Percentiles rank a stretch among this genome's conserved stretches.
phyloP scores from a whole-genome alignment of 768 basidiomycete species.

The Myochromella boudieri region DNA sequence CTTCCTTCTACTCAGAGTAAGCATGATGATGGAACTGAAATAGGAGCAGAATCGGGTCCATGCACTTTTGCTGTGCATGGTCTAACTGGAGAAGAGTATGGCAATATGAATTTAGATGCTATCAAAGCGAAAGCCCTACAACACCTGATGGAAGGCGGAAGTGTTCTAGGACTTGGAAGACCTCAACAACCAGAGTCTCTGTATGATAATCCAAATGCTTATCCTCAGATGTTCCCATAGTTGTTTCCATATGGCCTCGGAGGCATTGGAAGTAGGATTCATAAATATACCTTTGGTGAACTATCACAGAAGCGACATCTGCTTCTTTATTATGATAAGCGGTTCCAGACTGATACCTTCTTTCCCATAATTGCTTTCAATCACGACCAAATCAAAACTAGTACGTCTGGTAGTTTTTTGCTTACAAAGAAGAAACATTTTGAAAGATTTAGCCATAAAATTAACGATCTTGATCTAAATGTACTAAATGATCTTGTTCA shows the following conservation, averaged over 20 bases:
- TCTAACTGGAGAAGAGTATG: constrained; percentile 9
- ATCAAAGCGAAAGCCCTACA: constrained; percentile 23
- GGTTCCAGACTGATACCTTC: constrained; percentile 35
- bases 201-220: constrained; percentile 31
- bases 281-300: constrained; percentile 16
- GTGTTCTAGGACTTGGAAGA: constrained; percentile 24
- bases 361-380: constrained; percentile 40
- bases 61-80: constrained; percentile 4
- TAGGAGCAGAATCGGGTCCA: neutral
- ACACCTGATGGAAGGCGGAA: too few relatives aligned
- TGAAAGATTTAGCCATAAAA: constrained; percentile 24
- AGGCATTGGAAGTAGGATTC: constrained; percentile 19
- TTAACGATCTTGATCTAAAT: constrained; percentile 21
- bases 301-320: constrained; percentile 23
- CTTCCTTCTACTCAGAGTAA: neutral
- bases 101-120: constrained; percentile 18
- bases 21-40: constrained; percentile 25
- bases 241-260: constrained; percentile 40
- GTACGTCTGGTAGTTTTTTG: constrained; percentile 16
- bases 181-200: constrained; percentile 19
- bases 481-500: constrained; percentile 19
- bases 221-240: constrained; percentile 38
- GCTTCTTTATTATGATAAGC: constrained; percentile 38
- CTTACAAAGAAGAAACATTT: constrained; percentile 25
- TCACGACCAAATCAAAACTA: constrained; percentile 33